Evolutionary conservation across 441 rosid genomes (phyloP).

Genomic region (Populus hybrid): DNA sequence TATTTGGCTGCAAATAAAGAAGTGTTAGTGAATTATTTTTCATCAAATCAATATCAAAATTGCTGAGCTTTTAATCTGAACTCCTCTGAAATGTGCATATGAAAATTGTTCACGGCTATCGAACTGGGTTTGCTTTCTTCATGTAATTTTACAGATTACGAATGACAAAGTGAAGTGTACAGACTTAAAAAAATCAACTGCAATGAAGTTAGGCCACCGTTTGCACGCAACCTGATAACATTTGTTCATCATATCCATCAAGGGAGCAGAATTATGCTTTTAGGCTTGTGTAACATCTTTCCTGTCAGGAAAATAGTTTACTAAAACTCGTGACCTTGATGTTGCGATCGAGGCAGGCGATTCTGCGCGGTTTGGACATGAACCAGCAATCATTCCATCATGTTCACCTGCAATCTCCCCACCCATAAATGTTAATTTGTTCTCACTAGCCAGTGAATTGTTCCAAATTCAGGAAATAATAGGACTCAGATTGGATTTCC

Average conservation of each 20-base stretch:
- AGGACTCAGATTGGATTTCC: slow-evolving; percentile 67
- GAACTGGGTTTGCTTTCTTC: not conserved
- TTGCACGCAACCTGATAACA: slow-evolving; percentile 63
- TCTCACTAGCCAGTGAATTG: not conserved
- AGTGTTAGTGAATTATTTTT: not conserved
- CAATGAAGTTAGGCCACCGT: slow-evolving; percentile 95
- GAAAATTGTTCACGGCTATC: not conserved
- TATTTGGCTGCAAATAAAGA: slow-evolving; percentile 36
- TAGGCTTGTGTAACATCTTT: slow-evolving; percentile 64
- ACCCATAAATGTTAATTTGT: not conserved
- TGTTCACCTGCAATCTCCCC: slow-evolving; percentile 55
- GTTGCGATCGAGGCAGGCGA: slow-evolving; percentile 61
- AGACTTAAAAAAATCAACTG: slow-evolving; percentile 84
- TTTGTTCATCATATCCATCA: slow-evolving; percentile 57
- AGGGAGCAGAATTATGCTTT: slow-evolving; percentile 67
- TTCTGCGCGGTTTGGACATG: slow-evolving; percentile 66
- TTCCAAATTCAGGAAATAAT: not conserved
- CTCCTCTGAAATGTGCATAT: slow-evolving; percentile 30
- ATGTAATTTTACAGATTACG: not conserved
- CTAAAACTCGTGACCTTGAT: slow-evolving; percentile 54
- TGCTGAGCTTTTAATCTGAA: not conserved
- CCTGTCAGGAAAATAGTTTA: slow-evolving; percentile 56
- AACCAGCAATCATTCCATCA: slow-evolving; percentile 64
- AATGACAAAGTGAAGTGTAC: not conserved
- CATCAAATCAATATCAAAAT: not conserved